Evolutionary conservation across 805 yeast genomes (phyloP).

Genomic region (Cyberlindnera japonica): DNA sequence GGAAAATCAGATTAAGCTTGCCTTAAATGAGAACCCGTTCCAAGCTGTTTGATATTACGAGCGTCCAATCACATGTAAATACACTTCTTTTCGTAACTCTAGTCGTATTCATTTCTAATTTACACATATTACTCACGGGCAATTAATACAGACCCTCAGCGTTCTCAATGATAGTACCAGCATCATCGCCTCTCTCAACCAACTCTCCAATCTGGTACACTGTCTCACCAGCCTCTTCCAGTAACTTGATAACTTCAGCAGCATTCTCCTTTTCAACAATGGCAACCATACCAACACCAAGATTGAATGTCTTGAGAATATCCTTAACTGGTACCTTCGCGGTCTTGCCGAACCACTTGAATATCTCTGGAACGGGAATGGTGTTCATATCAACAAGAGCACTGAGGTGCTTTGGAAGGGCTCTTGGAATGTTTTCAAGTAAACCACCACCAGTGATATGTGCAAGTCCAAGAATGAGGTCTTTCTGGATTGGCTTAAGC

Average conservation of each 20-base stretch:
- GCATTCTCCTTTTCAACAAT: conserved; percentile 73
- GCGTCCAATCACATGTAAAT: conserved; percentile 1
- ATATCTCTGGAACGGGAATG: conserved; percentile 86
- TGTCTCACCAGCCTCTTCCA: conserved; percentile 66
- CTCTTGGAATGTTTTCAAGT: conserved; percentile 94
- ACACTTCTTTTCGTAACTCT: background rate
- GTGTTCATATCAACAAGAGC: conserved; percentile 75
- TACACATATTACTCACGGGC: conserved; percentile 3
- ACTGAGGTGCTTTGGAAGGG: conserved; percentile 73
- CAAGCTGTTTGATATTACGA: conserved; percentile 21
- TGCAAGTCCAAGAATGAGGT: conserved; percentile 79
- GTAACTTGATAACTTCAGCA: conserved; percentile 46
- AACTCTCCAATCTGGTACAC: conserved; percentile 69
- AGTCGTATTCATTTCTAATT: too few relatives aligned
- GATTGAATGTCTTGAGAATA: conserved; percentile 84
- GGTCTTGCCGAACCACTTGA: conserved; percentile 89
- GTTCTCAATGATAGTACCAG: conserved; percentile 50
- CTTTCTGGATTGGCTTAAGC: conserved; percentile 66
- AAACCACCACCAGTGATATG: conserved; percentile 99
- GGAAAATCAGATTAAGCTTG: conserved; percentile 42
- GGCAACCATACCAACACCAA: conserved; percentile 96
- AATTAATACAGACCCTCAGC: conserved; percentile 17
- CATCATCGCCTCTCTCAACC: conserved; percentile 41
- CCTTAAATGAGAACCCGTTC: conserved; percentile 37
- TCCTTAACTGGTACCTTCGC: conserved; percentile 89